Base-by-base conservation (phyloP, 1,284 basidiomycete species). In the Meira miltonrushii region DNA sequence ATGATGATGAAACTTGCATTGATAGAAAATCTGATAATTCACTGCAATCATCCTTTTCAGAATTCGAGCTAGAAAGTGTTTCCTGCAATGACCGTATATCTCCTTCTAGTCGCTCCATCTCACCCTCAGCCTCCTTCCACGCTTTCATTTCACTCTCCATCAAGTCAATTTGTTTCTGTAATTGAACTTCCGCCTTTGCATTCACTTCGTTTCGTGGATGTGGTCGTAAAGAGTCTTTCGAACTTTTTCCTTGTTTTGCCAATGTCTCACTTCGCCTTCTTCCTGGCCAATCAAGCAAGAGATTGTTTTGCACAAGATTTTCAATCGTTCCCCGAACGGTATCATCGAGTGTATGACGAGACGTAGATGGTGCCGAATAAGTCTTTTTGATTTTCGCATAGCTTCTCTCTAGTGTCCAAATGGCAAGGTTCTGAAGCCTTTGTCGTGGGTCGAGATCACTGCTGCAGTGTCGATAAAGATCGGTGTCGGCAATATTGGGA, bases 361-460 rank as follows among this genome's bases (percentile, higher is more conserved):
- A 48, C 40, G 40, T 5, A 43, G 40, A 43, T 43, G 19, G 19
- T 15, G 15, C 40, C 19, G 15, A 15, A 21, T 13, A 13, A 8
- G 17, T 48, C 17, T 48, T 48, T 21, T 8, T 25, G 5, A 48
- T 12, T 21, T 25, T 23, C 5, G 17, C 12, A 21, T 5, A 23
- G 23, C 46, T 41, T 53, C 50, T 53, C 50, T 53, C 39, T 19
- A 53, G 15, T 15, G 50, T 41, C 50, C 50, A 53, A 25, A 17
- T 33, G 8, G 50, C 28, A 6, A 53, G 5, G 23, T 53, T 6
- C 37, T 53, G 23, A 17, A 53, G 11, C 50, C 50, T 53, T 12
- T 41, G 21, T 13, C 19, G 38, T 4, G 37, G 19, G 23, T 41
- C 50, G 15, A 50, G 13, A 17, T 53, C 50, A 5, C 15, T 28